Evolutionary conservation across 164 flowering plant genomes (phyloP), one percentile per base, ranked within the genome.

Genomic region (Macadamia tetraphylla): DNA sequence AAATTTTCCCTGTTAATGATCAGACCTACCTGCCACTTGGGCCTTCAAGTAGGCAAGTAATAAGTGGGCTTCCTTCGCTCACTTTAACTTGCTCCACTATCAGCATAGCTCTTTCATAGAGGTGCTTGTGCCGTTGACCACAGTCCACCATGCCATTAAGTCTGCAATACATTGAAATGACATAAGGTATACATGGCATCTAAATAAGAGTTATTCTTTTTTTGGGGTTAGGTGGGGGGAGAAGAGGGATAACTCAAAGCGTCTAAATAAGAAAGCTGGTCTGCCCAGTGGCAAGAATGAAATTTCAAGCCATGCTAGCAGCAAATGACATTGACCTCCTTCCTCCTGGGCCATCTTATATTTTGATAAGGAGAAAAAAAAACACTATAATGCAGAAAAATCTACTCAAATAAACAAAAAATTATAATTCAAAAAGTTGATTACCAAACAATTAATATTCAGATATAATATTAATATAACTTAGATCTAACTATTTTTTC

Each of bases 71-170:
- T 75, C 95, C 92, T 77, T 77, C 81, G 84, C 97, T 90, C 69
- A 86, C 87, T 90, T 84, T 92, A 63, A 94, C 99, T 85, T 94
- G 99, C 75, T 94, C 98, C 69, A 92, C 97, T 58, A 94, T 75
- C 32, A 92, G 83, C 97, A 87, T 94, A 60, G 94, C 85, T 76
- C 96, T 86, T 78, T 86, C 75, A 72, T 85, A 85, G 64, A 90
- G 86, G 69, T 88, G 94, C 31, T 88, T 83, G 75, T 94, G 89
- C 43, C 88, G 83, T 46, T 70, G 80, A 58, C 98, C 99, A 85
- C 94, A 94, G 3, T 89, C 90, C 74, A 88, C 88, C 77, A 94
- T 82, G 68, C 98, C 98, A 81, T 92, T 85, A 58, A 89, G 84
- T 56, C 97, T 94, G 74, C 60, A 79, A 71, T 55, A 64, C 32